A percentile compares a stretch with the other conserved stretches of the same genome.
Evolutionary conservation across 179 eudicot species (phyloP).

Genomic region (Dionaea muscipula): DNA sequence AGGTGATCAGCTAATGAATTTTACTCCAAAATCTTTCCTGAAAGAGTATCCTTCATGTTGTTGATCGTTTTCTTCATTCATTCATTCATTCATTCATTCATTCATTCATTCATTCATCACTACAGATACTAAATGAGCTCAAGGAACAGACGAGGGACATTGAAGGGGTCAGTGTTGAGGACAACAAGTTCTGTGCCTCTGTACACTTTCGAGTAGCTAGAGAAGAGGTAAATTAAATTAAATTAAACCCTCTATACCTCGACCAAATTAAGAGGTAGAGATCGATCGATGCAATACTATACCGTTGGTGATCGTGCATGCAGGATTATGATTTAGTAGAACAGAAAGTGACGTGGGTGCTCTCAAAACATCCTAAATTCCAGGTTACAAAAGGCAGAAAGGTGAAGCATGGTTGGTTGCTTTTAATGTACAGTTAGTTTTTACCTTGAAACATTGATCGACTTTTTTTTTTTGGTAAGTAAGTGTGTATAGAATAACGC

Average conservation of each 20-base stretch:
- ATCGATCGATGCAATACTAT: too few species aligned
- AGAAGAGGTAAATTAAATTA: conserved; percentile 48
- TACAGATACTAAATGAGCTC: conserved; percentile 47
- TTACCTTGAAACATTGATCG: neutral
- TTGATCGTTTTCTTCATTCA: neutral
- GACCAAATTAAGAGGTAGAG: too few species aligned
- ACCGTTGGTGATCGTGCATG: conserved; percentile 7
- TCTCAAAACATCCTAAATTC: conserved; percentile 38
- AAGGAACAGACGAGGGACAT: conserved; percentile 32
- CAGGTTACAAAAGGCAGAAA: conserved; percentile 53
- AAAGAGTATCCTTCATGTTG: neutral
- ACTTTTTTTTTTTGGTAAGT: too few species aligned
- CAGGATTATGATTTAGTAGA: conserved; percentile 50
- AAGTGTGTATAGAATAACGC: too few species aligned
- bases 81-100: neutral
- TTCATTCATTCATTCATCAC: neutral
- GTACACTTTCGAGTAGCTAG: conserved; percentile 70
- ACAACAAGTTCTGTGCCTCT: conserved; percentile 73
- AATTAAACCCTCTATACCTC: too few species aligned
- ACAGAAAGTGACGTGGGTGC: conserved; percentile 29
- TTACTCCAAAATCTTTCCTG: neutral
- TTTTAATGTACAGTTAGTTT: neutral
- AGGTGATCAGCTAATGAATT: conserved; percentile 24
- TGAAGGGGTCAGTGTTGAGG: conserved; percentile 58
- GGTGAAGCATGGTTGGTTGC: conserved; percentile 9